Percentiles rank a stretch among this genome's conserved stretches.
These are phyloP conservation scores for Peterozyma toletana DNA, from an alignment of 805 yeast species.

Conservation along the genomic window DNA sequence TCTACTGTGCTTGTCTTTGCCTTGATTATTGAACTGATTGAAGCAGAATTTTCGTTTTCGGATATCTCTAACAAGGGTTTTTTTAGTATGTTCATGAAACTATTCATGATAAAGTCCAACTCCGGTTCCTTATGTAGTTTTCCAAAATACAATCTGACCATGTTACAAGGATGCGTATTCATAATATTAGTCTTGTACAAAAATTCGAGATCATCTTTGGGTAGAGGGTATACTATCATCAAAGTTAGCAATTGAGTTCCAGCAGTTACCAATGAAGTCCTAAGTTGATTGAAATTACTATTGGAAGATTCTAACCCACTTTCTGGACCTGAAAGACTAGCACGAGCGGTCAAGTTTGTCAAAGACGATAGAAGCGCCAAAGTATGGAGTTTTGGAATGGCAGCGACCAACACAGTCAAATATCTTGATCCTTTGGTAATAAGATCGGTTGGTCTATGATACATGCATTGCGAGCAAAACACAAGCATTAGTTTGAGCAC, in stretches of 20 bases:
- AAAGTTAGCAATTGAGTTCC: conserved; percentile 56
- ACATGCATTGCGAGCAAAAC: conserved; percentile 56
- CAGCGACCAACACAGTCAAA: conserved; percentile 45
- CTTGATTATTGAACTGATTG: conserved; percentile 18
- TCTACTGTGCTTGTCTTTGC: conserved; percentile 13
- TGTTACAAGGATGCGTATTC: conserved; percentile 31
- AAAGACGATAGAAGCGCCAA: conserved; percentile 60
- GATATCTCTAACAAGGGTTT: conserved; percentile 28
- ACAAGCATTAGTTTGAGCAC: conserved; percentile 54
- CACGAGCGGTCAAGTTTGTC: conserved; percentile 53
- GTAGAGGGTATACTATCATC: conserved; percentile 59
- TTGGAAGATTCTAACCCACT: conserved; percentile 33
- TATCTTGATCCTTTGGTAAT: conserved; percentile 53
- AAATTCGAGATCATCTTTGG: conserved; percentile 33
- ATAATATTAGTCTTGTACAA: conserved; percentile 23
- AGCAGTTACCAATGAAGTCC: conserved; percentile 42
- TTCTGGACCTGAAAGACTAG: conserved; percentile 33
- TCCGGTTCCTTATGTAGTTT: conserved; percentile 50
- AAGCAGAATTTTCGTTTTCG: conserved; percentile 11
- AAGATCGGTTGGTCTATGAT: conserved; percentile 32
- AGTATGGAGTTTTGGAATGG: conserved; percentile 39
- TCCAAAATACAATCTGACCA: conserved; percentile 44
- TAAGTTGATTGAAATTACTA: conserved; percentile 27
- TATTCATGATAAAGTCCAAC: conserved; percentile 36
- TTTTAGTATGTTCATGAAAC: conserved; percentile 40